Evolutionary conservation across 176 grass and related monocot species (phyloP).

Genomic region (Aegilops sharonensis): DNA sequence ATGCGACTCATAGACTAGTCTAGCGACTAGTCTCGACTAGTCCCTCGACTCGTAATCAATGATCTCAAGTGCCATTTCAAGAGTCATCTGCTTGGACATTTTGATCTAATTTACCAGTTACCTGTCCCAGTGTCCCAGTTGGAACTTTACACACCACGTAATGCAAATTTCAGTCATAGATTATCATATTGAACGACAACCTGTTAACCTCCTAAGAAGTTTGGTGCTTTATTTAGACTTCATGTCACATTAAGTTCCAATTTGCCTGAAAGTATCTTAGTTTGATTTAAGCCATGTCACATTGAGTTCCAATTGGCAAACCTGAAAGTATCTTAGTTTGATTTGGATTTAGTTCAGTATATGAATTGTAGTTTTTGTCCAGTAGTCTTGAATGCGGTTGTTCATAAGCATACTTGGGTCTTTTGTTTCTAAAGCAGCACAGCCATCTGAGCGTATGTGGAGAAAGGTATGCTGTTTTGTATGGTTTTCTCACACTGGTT

Average conservation of each 20-base stretch:
- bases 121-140: conserved; percentile 14
- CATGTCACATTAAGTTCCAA: neutral
- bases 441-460: neutral
- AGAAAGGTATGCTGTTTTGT: neutral
- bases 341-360: neutral
- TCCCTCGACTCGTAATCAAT: too few species aligned
- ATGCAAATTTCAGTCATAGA: conserved; percentile 7
- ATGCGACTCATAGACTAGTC: too few species aligned
- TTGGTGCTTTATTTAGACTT: neutral
- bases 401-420: neutral
- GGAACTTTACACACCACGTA: neutral
- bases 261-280: neutral
- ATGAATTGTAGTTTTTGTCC: neutral
- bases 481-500: conserved; percentile 6
- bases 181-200: neutral
- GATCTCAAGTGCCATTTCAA: neutral
- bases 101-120: neutral
- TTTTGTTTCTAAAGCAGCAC: neutral
- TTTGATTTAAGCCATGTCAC: neutral
- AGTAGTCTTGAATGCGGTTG: neutral
- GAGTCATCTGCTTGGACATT: neutral
- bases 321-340: neutral
- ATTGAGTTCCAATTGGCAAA: neutral
- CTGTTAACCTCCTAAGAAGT: neutral
- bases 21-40: too few species aligned